Conservation (phyloP, 2,329 filamentous ascomycete genomes). For the Curvularia sp. region DNA sequence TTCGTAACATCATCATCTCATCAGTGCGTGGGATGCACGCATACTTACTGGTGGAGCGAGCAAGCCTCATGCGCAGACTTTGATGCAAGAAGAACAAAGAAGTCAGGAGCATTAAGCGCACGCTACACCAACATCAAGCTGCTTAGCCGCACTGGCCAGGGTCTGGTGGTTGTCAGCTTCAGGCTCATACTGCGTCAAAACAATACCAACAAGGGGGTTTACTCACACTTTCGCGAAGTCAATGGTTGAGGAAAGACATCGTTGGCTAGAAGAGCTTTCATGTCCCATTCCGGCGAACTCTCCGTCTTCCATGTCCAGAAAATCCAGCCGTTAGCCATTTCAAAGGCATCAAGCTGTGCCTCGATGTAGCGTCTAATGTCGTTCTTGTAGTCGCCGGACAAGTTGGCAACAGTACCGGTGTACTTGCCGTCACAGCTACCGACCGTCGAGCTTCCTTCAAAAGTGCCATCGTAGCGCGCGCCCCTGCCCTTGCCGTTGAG, state of each 20-base stretch:
- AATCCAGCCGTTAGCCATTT: slow-evolving; percentile 59
- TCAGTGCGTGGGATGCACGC: slow-evolving; percentile 2
- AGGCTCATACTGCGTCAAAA: slow-evolving; percentile 7
- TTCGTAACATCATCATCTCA: slow-evolving; percentile 33
- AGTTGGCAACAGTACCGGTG: slow-evolving; percentile 52
- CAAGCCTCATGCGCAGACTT: slow-evolving; percentile 24
- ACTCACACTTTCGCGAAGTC: slow-evolving; percentile 50
- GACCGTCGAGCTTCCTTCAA: slow-evolving; percentile 48
- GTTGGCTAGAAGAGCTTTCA: slow-evolving; percentile 53
- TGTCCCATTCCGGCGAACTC: slow-evolving; percentile 59
- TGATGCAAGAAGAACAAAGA: slow-evolving; percentile 22
- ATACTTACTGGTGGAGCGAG: slow-evolving; percentile 23
- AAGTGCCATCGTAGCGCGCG: slow-evolving; percentile 56
- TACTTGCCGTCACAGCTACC: slow-evolving; percentile 57
- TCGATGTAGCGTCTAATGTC: slow-evolving; percentile 57
- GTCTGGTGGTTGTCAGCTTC: slow-evolving; percentile 31
- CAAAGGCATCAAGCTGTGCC: slow-evolving; percentile 58
- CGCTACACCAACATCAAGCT: slow-evolving; percentile 6
- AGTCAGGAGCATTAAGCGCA: slow-evolving; percentile 7
- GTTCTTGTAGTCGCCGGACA: slow-evolving; percentile 53
- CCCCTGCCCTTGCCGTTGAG: slow-evolving; percentile 58
- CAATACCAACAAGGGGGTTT: not conserved
- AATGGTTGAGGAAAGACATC: slow-evolving; percentile 60
- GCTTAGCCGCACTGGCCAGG: slow-evolving; percentile 47
- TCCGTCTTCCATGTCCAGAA: slow-evolving; percentile 62